Evolutionary conservation across 2,329 filamentous ascomycete species (phyloP), one percentile per base, ranked within the genome.

Genomic region (Juglanconis juglandina): DNA sequence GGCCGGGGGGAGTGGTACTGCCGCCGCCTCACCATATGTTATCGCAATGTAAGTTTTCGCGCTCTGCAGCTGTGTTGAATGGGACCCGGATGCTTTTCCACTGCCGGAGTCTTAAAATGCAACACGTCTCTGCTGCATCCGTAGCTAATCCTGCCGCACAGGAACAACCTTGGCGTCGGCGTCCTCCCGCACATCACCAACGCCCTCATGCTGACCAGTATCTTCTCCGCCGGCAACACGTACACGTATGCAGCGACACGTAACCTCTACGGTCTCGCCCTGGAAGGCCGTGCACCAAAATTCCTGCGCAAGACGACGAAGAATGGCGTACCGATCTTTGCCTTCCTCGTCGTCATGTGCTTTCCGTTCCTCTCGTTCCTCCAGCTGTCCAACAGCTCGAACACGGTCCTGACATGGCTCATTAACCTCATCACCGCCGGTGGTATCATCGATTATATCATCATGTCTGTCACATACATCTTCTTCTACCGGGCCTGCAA

Each of bases 371-470:
- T 84, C 44, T 56, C 62, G 11, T 64, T 64, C 41, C 50, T 64
- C 24, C 56, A 62, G 33, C 59, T 64, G 2, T 51, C 35, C 13
- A 62, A 53, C 14, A 47, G 62, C 34, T 62, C 62, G 32, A 56
- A 30, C 46, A 59, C 39, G 39, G 62, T 64, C 48, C 46, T 64
- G 53, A 80, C 69, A 60, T 86, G 81, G 80, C 74, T 87, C 54
- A 75, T 81, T 64, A 81, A 78, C 63, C 74, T 87, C 8, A 79
- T 85, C 69, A 86, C 82, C 7, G 83, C 80, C 5, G 82, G 79
- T 33, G 79, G 80, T 53, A 78, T 86, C 65, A 86, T 88, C 70
- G 84, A 87, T 74, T 88, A 85, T 71, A 79, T 88, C 62, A 77
- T 83, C 69, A 64, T 64, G 56, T 47, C n/a, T 35, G 30, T 62